These are phyloP conservation scores for Delitschia confertaspora DNA, from an alignment of 495 filamentous ascomycete genomes.

Conservation along the genomic window DNA sequence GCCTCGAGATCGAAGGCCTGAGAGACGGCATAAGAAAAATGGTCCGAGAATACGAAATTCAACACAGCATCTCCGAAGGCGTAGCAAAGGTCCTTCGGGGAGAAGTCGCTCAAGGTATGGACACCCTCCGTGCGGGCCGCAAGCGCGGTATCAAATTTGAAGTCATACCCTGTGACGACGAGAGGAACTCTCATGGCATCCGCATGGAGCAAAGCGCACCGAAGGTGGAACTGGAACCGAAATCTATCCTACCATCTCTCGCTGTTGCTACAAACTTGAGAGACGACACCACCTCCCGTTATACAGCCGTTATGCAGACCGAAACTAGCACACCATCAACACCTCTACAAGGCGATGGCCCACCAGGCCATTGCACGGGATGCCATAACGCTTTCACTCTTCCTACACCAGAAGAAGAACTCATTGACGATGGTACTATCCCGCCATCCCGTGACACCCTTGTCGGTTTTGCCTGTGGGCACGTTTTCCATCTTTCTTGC, in stretches of 20 bases:
- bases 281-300: no score
- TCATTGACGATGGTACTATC: conserved; percentile 4
- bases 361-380: conserved; percentile 30
- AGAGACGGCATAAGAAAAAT: conserved; percentile 74
- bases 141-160: conserved; percentile 83
- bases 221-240: conserved; percentile 17
- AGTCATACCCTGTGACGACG: conserved; percentile 41
- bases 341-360: conserved; percentile 31
- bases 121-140: conserved; percentile 63
- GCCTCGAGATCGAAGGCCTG: conserved; percentile 81
- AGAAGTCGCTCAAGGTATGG: conserved; percentile 79
- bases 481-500: conserved; percentile 83
- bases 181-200: conserved; percentile 4
- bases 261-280: conserved; percentile 7
- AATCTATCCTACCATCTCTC: conserved; percentile 13
- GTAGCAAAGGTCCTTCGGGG: conserved; percentile 78
- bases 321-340: conserved; percentile 30
- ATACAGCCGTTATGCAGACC: conserved; percentile 32
- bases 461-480: conserved; percentile 83
- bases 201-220: conserved; percentile 23
- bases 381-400: conserved; percentile 19
- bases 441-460: conserved; percentile 50
- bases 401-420: conserved; percentile 13
- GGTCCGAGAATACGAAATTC: conserved; percentile 88
- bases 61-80: conserved; percentile 80